Percentiles rank a stretch among this genome's conserved stretches.
These are phyloP conservation scores for Lithospermum erythrorhizon DNA, from an alignment of 257 asterid species.

Conservation along the genomic window DNA sequence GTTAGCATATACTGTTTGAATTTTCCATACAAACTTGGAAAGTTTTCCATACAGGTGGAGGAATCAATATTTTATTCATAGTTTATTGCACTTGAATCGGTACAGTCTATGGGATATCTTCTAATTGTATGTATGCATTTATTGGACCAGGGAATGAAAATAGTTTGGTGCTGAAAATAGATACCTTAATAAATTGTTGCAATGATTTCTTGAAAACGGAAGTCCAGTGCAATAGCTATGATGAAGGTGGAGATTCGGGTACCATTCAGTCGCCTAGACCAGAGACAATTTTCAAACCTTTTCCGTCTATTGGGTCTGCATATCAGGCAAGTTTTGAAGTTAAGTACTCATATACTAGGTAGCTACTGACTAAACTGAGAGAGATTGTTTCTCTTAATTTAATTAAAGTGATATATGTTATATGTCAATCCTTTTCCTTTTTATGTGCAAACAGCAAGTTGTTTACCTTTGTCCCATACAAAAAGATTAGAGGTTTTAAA, in stretches of 20 bases:
- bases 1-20: too few relatives aligned
- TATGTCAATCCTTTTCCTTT: too few relatives aligned
- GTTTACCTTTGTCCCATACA: too few relatives aligned
- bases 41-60: too few relatives aligned
- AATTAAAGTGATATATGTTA: too few relatives aligned
- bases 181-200: conserved; percentile 11
- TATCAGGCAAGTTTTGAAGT: conserved; percentile 5
- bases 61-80: too few relatives aligned
- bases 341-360: neutral
- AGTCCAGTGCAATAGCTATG: neutral
- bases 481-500: too few relatives aligned
- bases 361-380: neutral
- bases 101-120: neutral
- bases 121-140: neutral
- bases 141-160: conserved; percentile 11
- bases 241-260: conserved; percentile 1
- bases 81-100: too few relatives aligned
- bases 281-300: conserved; percentile 7
- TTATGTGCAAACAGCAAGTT: too few relatives aligned
- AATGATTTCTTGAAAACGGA: conserved; percentile 4
- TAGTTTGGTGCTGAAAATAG: conserved; percentile 9
- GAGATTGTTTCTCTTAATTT: too few relatives aligned
- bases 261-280: neutral
- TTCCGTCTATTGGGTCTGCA: conserved; percentile 2
- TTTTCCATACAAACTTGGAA: too few relatives aligned